Evolutionary conservation across 1,284 basidiomycete genomes (phyloP).

Genomic region (Cutaneotrichosporon spelunceum): DNA sequence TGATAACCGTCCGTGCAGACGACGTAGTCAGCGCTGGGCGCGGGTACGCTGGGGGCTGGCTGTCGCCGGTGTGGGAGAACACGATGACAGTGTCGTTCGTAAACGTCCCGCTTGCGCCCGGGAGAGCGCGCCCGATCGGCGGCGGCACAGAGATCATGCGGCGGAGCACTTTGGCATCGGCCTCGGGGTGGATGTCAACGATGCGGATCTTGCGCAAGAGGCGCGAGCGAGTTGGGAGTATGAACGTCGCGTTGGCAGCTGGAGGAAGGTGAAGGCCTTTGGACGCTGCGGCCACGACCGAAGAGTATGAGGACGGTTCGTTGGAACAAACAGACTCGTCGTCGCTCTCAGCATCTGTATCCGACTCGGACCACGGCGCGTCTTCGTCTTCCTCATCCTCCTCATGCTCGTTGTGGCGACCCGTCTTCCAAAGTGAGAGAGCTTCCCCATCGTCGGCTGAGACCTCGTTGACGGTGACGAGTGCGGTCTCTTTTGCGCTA

Average conservation of each 20-base stretch:
- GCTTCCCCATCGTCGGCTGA: not conserved
- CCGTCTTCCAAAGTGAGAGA: not conserved
- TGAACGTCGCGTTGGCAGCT: not conserved
- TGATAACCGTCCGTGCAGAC: not conserved
- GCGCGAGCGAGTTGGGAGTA: not conserved
- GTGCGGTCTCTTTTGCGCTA: not conserved
- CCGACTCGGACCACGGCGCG: not conserved
- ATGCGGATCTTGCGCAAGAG: not conserved
- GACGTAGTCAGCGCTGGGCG: not conserved
- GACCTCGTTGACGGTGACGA: not conserved
- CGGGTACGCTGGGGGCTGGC: not conserved
- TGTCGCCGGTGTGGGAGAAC: not conserved
- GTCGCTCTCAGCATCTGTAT: not conserved
- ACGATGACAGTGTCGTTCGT: not conserved
- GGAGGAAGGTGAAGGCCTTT: not conserved
- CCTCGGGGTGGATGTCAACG: not conserved
- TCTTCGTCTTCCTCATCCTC: not conserved
- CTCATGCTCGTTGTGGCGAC: not conserved
- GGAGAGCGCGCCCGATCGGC: not conserved
- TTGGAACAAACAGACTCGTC: not conserved
- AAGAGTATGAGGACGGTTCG: not conserved
- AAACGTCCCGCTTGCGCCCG: not conserved
- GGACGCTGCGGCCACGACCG: not conserved
- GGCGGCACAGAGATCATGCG: not conserved
- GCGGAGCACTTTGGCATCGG: not conserved